phyloP scores from a whole-genome alignment of 306 rosid species.

The Alnus rubra region DNA sequence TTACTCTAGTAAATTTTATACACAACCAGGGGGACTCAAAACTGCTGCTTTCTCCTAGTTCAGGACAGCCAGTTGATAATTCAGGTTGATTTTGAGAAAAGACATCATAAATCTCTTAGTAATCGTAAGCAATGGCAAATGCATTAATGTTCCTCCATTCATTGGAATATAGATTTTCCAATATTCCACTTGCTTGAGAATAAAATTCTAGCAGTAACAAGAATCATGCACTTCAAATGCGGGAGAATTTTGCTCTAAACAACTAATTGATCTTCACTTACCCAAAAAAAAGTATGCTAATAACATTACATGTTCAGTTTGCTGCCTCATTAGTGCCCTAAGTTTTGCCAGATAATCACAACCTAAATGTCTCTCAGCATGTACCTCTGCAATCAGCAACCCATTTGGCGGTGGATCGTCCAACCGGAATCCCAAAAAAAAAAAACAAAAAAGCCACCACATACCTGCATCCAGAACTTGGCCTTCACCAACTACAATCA shows the following conservation, averaged over 20 bases:
- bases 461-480: conserved; percentile 5
- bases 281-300: background rate
- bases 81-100: background rate
- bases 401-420: background rate
- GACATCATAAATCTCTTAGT: background rate
- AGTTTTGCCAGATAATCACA: background rate
- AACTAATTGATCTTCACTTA: background rate
- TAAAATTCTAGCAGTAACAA: background rate
- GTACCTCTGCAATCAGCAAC: background rate
- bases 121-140: background rate
- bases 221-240: background rate
- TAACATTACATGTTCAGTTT: background rate
- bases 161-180: background rate
- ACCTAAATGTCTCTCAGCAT: background rate
- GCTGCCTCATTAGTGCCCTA: background rate
- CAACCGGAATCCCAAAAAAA: background rate
- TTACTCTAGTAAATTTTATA: too few species aligned
- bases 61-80: background rate
- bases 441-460: conserved; percentile 15
- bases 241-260: background rate
- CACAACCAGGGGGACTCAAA: too few species aligned
- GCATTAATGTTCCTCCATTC: background rate
- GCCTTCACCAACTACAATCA: background rate
- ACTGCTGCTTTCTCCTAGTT: background rate
- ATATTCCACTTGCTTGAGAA: background rate